Percentiles rank a stretch among this genome's conserved stretches.
These are phyloP conservation scores for Pseudocercospora ulei DNA, from an alignment of 2,329 filamentous ascomycete genomes.

Conservation along the genomic window DNA sequence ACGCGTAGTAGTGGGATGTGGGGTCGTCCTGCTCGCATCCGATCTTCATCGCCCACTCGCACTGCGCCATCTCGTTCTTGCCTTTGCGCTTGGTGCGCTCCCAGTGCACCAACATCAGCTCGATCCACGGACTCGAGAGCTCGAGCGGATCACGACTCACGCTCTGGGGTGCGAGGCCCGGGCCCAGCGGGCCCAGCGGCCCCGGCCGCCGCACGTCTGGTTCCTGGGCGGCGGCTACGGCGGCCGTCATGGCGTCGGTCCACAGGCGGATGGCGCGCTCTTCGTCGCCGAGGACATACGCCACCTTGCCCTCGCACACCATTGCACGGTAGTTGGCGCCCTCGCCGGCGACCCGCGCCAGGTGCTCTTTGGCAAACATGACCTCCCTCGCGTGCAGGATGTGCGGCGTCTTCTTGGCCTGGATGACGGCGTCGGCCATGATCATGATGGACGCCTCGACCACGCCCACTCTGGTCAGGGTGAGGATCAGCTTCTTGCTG, in stretches of 20 bases:
- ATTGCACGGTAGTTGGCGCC: slow-evolving; percentile 24
- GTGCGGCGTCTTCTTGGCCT: slow-evolving; percentile 15
- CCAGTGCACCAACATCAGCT: slow-evolving; percentile 25
- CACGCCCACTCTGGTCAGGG: slow-evolving; percentile 21
- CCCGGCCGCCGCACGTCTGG: neutral
- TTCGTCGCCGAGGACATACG: slow-evolving; percentile 22
- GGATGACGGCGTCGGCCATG: slow-evolving; percentile 21
- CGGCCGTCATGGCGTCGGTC: slow-evolving; percentile 25
- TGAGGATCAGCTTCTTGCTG: slow-evolving; percentile 24
- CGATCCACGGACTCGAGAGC: slow-evolving; percentile 31
- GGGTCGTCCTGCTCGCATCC: slow-evolving; percentile 40
- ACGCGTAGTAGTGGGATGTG: slow-evolving; percentile 35
- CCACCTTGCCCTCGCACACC: slow-evolving; percentile 30
- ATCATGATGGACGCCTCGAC: slow-evolving; percentile 25
- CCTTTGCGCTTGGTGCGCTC: slow-evolving; percentile 11
- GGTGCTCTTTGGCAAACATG: slow-evolving; percentile 18
- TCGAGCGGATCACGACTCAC: slow-evolving; percentile 22
- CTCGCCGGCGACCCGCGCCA: slow-evolving; percentile 23
- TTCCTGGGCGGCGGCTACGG: slow-evolving; percentile 16
- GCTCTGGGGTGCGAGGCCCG: neutral
- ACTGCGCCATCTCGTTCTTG: slow-evolving; percentile 21
- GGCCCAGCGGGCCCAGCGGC: neutral
- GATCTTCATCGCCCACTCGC: slow-evolving; percentile 31
- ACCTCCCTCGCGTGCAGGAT: slow-evolving; percentile 20
- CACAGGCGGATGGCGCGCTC: slow-evolving; percentile 26